These are phyloP conservation scores for Iris pallida DNA, from an alignment of 116 monocot species.

Conservation along the genomic window DNA sequence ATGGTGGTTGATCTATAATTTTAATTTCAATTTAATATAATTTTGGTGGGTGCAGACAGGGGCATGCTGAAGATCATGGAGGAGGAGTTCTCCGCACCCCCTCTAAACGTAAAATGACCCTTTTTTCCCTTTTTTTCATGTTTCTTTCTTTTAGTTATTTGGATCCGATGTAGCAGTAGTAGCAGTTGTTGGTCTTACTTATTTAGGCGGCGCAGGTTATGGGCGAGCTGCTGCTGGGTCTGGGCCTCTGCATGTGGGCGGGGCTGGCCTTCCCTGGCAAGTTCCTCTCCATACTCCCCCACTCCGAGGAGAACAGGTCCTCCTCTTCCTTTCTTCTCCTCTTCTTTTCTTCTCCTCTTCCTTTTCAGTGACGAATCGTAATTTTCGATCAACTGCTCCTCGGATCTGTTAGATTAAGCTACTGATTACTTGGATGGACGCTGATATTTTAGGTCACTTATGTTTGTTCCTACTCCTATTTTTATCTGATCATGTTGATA, in stretches of 20 bases:
- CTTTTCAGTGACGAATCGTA: too few species aligned
- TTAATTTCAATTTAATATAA: not conserved
- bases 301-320: slow-evolving; percentile 92
- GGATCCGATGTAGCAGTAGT: not conserved
- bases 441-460: too few species aligned
- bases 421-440: too few species aligned
- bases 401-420: not conserved
- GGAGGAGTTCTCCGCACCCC: slow-evolving; percentile 76
- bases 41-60: slow-evolving; percentile 40
- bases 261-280: slow-evolving; percentile 60
- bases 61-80: slow-evolving; percentile 81
- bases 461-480: too few species aligned
- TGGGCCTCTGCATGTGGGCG: slow-evolving; percentile 61
- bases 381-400: not conserved
- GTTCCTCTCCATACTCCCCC: slow-evolving; percentile 73
- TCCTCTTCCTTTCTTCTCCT: not conserved
- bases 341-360: not conserved
- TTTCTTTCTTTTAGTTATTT: slow-evolving; percentile 4
- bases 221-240: slow-evolving; percentile 59
- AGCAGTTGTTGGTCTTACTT: not conserved
- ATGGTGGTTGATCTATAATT: too few species aligned
- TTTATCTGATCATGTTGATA: too few species aligned
- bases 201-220: slow-evolving; percentile 51
- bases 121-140: not conserved
- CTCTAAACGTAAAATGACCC: slow-evolving; percentile 42